These are phyloP conservation scores for Penstemon davidsonii DNA, from an alignment of 257 asterid species.

Conservation along the genomic window DNA sequence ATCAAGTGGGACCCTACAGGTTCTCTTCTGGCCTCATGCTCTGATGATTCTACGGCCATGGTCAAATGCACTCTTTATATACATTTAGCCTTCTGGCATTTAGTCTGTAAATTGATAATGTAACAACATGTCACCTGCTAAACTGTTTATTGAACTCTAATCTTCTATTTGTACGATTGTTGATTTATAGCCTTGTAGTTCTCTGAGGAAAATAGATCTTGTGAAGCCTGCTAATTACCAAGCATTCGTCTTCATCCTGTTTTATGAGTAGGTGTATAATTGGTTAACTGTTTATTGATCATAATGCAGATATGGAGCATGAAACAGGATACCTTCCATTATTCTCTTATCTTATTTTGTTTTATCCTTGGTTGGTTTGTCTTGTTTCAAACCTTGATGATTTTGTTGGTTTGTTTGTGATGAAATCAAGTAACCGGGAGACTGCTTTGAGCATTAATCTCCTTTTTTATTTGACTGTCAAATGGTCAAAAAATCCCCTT, in stretches of 20 bases:
- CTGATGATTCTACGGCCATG: constrained; percentile 95
- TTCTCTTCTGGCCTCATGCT: constrained; percentile 86
- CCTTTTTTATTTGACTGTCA: too few relatives aligned
- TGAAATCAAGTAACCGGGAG: too few relatives aligned
- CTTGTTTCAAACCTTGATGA: too few relatives aligned
- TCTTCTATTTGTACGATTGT: neutral
- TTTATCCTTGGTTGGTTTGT: too few relatives aligned
- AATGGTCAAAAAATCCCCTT: too few relatives aligned
- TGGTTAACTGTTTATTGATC: constrained; percentile 25
- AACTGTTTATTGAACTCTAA: neutral
- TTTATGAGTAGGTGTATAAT: constrained; percentile 16
- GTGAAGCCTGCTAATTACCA: neutral
- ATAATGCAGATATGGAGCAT: constrained; percentile 86
- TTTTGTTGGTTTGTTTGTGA: too few relatives aligned
- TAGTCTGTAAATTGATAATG: constrained; percentile 12
- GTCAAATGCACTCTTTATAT: constrained; percentile 38
- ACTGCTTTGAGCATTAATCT: too few relatives aligned
- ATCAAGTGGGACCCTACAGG: constrained; percentile 99
- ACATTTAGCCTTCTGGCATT: constrained; percentile 7
- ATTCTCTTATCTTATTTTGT: too few relatives aligned
- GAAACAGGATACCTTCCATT: constrained; percentile 67
- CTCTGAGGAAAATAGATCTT: constrained; percentile 4
- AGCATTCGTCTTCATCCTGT: constrained; percentile 12
- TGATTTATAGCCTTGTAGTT: too few relatives aligned
- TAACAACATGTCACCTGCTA: neutral